phyloP scores from a whole-genome alignment of 495 filamentous ascomycete genomes.

The Aspergillus olivimuriae region DNA sequence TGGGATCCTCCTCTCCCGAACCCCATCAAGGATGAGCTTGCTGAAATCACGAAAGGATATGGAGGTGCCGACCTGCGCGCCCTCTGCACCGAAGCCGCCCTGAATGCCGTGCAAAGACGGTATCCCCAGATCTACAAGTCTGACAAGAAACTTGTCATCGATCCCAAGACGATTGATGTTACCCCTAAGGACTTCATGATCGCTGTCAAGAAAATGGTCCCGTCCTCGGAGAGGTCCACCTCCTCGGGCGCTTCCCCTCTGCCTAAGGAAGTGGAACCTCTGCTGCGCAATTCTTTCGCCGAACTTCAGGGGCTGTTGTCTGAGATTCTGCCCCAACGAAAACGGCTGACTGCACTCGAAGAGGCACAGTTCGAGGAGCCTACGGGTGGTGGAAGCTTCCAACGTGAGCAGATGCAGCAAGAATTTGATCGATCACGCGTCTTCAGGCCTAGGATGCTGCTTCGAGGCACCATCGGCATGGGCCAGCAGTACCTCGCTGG shows the following conservation, averaged over 20 bases:
- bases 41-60: slow-evolving; percentile 88
- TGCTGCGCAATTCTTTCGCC: slow-evolving; percentile 66
- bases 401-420: slow-evolving; percentile 76
- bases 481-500: slow-evolving; percentile 85
- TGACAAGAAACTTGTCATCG: slow-evolving; percentile 81
- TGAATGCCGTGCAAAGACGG: slow-evolving; percentile 94
- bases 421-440: slow-evolving; percentile 86
- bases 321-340: slow-evolving; percentile 72
- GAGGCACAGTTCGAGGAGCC: slow-evolving; percentile 92
- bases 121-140: slow-evolving; percentile 96
- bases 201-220: slow-evolving; percentile 89
- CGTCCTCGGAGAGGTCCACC: slow-evolving; percentile 83
- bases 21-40: slow-evolving; percentile 75
- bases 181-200: slow-evolving; percentile 94
- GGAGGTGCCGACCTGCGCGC: slow-evolving; percentile 92
- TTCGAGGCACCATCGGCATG: slow-evolving; percentile 77
- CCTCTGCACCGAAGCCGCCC: slow-evolving; percentile 91
- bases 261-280: slow-evolving; percentile 69
- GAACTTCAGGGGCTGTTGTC: slow-evolving; percentile 61
- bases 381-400: slow-evolving; percentile 72
- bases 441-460: slow-evolving; percentile 79
- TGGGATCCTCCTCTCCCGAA: slow-evolving; percentile 75
- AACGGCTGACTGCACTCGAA: slow-evolving; percentile 80
- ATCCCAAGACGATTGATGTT: slow-evolving; percentile 75
- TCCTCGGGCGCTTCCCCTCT: slow-evolving; percentile 75